Evolutionary conservation across 768 basidiomycete genomes (phyloP).

Genomic region (Pleurotus cornucopiae): DNA sequence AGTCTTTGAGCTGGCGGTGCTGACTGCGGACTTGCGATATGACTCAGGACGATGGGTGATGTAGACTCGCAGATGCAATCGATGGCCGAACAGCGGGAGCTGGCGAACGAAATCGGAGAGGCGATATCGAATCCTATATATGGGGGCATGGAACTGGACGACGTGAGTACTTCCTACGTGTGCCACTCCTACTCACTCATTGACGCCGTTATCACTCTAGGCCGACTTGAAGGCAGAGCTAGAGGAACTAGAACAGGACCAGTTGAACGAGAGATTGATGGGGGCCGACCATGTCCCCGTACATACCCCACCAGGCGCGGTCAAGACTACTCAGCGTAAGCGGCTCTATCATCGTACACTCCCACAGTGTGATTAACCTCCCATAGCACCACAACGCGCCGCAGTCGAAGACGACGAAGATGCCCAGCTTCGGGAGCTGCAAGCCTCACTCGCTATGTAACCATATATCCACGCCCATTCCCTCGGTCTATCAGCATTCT

Average conservation of each 20-base stretch:
- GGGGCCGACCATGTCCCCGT: slow-evolving; percentile 89
- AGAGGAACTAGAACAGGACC: slow-evolving; percentile 83
- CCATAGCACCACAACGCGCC: slow-evolving; percentile 22
- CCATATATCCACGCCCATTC: background rate
- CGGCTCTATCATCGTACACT: slow-evolving; percentile 11
- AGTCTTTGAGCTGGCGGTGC: background rate
- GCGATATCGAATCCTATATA: slow-evolving; percentile 73
- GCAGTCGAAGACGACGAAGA: slow-evolving; percentile 87
- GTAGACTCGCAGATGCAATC: slow-evolving; percentile 87
- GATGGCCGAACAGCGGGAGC: slow-evolving; percentile 86
- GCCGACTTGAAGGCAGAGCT: slow-evolving; percentile 78
- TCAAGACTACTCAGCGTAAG: slow-evolving; percentile 46
- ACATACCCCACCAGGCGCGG: slow-evolving; percentile 69
- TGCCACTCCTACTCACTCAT: slow-evolving; percentile 5
- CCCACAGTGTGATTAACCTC: background rate
- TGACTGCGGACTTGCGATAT: slow-evolving; percentile 2
- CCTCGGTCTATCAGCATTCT: background rate
- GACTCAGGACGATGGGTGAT: slow-evolving; percentile 70
- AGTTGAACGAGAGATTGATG: slow-evolving; percentile 77
- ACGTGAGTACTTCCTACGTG: slow-evolving; percentile 42
- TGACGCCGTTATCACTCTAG: slow-evolving; percentile 31
- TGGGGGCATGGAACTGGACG: slow-evolving; percentile 58
- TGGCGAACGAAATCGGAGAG: slow-evolving; percentile 90
- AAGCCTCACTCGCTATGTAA: slow-evolving; percentile 85
- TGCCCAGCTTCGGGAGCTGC: slow-evolving; percentile 80